Conservation (phyloP, 805 yeast species). For the Peterozyma xylosa region DNA sequence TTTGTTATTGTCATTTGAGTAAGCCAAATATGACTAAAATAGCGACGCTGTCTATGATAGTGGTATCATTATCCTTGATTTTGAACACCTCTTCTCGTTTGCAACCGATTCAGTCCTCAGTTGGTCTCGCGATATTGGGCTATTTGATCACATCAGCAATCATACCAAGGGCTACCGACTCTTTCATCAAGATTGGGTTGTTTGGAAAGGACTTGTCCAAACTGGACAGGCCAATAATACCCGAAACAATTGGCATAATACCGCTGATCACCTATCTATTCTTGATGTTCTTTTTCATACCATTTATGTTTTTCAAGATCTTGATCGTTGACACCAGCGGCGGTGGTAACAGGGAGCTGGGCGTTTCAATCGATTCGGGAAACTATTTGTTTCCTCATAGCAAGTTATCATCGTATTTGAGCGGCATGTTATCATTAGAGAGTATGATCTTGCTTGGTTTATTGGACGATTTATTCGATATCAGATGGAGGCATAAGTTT, state of each 20-base stretch:
- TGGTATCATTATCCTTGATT: constrained; percentile 12
- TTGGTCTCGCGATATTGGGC: constrained; percentile 65
- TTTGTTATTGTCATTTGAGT: background rate
- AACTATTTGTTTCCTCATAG: constrained; percentile 60
- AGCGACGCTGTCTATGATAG: constrained; percentile 2
- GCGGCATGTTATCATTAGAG: constrained; percentile 78
- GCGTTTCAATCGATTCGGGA: constrained; percentile 9
- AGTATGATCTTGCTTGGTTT: constrained; percentile 81
- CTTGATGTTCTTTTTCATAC: constrained; percentile 77
- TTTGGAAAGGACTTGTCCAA: constrained; percentile 81
- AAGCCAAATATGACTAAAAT: background rate
- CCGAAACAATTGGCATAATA: constrained; percentile 92
- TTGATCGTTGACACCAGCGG: constrained; percentile 53
- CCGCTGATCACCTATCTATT: constrained; percentile 76
- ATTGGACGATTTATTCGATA: constrained; percentile 91
- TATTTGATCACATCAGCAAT: constrained; percentile 49
- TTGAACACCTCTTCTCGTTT: constrained; percentile 8
- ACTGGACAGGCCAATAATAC: constrained; percentile 60
- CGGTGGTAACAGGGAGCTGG: constrained; percentile 46
- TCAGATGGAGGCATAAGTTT: constrained; percentile 96
- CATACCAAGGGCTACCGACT: constrained; percentile 61
- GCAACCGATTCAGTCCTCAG: constrained; percentile 49
- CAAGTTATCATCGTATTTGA: constrained; percentile 76
- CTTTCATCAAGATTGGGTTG: constrained; percentile 74
- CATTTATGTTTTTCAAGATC: constrained; percentile 77